Conservation (phyloP, 768 basidiomycete species). For the Phanerochaete carnosa region DNA sequence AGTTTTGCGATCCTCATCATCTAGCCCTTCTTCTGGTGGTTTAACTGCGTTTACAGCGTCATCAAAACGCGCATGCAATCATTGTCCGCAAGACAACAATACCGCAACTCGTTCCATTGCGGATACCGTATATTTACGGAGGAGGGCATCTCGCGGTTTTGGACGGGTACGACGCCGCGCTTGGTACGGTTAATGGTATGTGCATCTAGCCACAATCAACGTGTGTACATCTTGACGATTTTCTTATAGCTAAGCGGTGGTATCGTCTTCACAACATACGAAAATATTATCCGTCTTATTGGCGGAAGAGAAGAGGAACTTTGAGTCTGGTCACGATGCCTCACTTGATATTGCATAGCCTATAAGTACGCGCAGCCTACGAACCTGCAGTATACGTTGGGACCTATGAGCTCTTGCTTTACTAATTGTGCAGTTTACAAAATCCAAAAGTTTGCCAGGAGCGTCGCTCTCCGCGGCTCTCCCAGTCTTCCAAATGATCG, state of each 20-base stretch:
- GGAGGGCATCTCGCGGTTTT: conserved; percentile 89
- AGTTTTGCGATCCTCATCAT: conserved; percentile 15
- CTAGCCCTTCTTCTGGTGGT: conserved; percentile 4
- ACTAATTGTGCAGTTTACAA: background rate
- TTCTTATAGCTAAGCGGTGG: conserved; percentile 76
- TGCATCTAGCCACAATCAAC: background rate
- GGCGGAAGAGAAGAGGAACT: conserved; percentile 26
- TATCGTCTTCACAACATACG: conserved; percentile 90
- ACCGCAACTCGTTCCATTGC: conserved; percentile 94
- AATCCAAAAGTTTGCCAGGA: background rate
- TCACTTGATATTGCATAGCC: too few species aligned
- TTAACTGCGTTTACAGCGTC: conserved; percentile 49
- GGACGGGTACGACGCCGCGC: conserved; percentile 95
- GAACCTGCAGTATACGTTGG: too few species aligned
- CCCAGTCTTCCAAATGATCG: background rate
- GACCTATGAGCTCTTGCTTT: too few species aligned
- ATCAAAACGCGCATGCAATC: conserved; percentile 99
- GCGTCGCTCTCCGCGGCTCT: background rate
- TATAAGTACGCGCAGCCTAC: too few species aligned
- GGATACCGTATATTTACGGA: conserved; percentile 93
- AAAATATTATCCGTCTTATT: conserved; percentile 65
- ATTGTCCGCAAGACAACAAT: conserved; percentile 75
- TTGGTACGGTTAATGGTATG: conserved; percentile 76
- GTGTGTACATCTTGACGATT: background rate
- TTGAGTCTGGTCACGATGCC: background rate